These are phyloP conservation scores for Xylaria sp. DNA, from an alignment of 2,329 filamentous ascomycete species.

Conservation along the genomic window DNA sequence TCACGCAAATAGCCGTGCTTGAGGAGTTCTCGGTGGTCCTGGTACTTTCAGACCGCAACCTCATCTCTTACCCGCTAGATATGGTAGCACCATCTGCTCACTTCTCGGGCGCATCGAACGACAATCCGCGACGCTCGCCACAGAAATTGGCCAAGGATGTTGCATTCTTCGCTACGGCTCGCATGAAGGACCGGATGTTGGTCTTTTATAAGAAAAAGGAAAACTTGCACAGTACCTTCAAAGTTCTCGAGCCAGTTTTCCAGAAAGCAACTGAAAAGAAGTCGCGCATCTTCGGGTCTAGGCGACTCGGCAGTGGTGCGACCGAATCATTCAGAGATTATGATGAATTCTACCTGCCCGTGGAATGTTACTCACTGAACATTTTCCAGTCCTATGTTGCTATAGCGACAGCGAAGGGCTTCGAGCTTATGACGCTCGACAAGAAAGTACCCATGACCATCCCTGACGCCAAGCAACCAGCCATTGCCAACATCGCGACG, in stretches of 20 bases:
- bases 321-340: constrained; percentile 98
- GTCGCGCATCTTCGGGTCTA: constrained; percentile 59
- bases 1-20: constrained; percentile 89
- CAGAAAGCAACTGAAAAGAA: constrained; percentile 87
- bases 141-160: constrained; percentile 91
- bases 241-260: constrained; percentile 90
- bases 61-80: constrained; percentile 92
- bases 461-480: constrained; percentile 73
- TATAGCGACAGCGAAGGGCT: constrained; percentile 83
- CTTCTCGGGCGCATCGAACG: constrained; percentile 57
- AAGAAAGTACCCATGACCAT: constrained; percentile 96
- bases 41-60: constrained; percentile 81
- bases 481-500: constrained; percentile 77
- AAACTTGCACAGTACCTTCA: constrained; percentile 87
- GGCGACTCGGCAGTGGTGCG: constrained; percentile 54
- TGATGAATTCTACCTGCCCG: constrained; percentile 97
- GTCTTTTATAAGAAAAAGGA: constrained; percentile 98
- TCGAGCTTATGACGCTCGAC: constrained; percentile 93
- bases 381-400: constrained; percentile 93
- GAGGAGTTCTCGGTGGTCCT: constrained; percentile 94
- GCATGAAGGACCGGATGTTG: constrained; percentile 93
- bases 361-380: constrained; percentile 91
- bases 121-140: constrained; percentile 77
- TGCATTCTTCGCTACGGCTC: constrained; percentile 90
- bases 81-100: constrained; percentile 63